Evolutionary conservation across 768 basidiomycete species (phyloP).

Genomic region (Tremella fuciformis): DNA sequence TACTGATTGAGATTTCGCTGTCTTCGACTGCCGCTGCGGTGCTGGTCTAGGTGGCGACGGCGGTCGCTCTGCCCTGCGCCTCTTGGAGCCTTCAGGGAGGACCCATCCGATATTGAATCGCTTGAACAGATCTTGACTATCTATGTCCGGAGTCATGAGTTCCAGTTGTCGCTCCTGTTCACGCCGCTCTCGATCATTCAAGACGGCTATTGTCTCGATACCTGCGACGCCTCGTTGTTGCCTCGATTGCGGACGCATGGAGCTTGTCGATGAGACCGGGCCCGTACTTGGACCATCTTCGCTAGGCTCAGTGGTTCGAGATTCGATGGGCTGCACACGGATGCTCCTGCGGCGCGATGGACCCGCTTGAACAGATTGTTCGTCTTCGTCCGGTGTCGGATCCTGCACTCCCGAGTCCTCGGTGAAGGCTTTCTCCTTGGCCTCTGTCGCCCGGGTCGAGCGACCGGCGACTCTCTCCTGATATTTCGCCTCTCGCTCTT

Average conservation of each 20-base stretch:
- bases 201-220: slow-evolving; percentile 25
- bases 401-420: slow-evolving; percentile 29
- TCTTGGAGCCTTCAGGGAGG: slow-evolving; percentile 67
- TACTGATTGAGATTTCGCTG: neutral
- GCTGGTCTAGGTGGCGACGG: neutral
- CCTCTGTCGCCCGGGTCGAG: slow-evolving; percentile 30
- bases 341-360: neutral
- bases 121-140: slow-evolving; percentile 68
- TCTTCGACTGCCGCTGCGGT: neutral
- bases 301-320: neutral
- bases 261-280: neutral
- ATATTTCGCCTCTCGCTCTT: slow-evolving; percentile 24
- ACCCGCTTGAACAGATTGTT: neutral
- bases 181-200: slow-evolving; percentile 43
- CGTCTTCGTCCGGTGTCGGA: slow-evolving; percentile 13
- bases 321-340: neutral
- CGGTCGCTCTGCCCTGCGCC: slow-evolving; percentile 56
- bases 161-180: slow-evolving; percentile 35
- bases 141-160: slow-evolving; percentile 68
- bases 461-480: slow-evolving; percentile 20
- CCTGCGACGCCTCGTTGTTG: slow-evolving; percentile 40
- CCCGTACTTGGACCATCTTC: neutral
- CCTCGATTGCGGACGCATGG: slow-evolving; percentile 14
- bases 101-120: slow-evolving; percentile 88
- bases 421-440: slow-evolving; percentile 28